Percentiles rank a stretch among this genome's conserved stretches.
Evolutionary conservation across 2,329 filamentous ascomycete genomes (phyloP).

Genomic region (Reticulascus tulasneorum): DNA sequence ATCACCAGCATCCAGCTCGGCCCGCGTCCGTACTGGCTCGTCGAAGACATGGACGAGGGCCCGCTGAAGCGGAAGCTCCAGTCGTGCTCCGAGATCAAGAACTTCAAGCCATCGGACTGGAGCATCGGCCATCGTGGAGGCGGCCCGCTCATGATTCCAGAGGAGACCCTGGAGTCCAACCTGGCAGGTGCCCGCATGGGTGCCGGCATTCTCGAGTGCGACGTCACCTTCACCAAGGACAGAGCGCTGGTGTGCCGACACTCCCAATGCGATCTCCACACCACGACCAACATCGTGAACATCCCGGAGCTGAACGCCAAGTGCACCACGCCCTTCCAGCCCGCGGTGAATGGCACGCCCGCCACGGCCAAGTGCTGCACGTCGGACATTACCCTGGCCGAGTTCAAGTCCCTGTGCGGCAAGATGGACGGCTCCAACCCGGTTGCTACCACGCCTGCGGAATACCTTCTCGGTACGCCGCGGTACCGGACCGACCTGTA

Average conservation of each 20-base stretch:
- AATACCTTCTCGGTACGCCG: constrained; percentile 56
- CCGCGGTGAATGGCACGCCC: constrained; percentile 43
- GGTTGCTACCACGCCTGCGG: constrained; percentile 51
- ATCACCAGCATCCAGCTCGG: constrained; percentile 54
- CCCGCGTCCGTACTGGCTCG: constrained; percentile 60
- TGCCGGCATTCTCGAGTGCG: constrained; percentile 63
- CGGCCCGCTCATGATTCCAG: constrained; percentile 59
- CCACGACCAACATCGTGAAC: constrained; percentile 63
- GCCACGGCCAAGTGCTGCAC: constrained; percentile 68
- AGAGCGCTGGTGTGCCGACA: constrained; percentile 65
- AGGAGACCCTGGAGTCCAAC: constrained; percentile 57
- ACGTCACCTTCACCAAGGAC: constrained; percentile 64
- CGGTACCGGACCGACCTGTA: constrained; percentile 64
- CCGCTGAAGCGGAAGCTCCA: constrained; percentile 56
- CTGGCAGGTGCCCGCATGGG: constrained; percentile 64
- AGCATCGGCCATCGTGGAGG: constrained; percentile 59
- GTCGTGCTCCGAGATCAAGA: constrained; percentile 51
- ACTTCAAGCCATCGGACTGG: constrained; percentile 47
- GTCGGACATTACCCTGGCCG: constrained; percentile 63
- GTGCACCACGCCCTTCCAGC: constrained; percentile 59
- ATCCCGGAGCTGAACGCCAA: constrained; percentile 60
- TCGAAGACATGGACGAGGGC: constrained; percentile 58
- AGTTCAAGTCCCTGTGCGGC: constrained; percentile 64
- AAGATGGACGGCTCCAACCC: constrained; percentile 66
- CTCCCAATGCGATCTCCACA: constrained; percentile 64